Conservation (phyloP, 2,329 filamentous ascomycete species). For the Phoma herbarum region DNA sequence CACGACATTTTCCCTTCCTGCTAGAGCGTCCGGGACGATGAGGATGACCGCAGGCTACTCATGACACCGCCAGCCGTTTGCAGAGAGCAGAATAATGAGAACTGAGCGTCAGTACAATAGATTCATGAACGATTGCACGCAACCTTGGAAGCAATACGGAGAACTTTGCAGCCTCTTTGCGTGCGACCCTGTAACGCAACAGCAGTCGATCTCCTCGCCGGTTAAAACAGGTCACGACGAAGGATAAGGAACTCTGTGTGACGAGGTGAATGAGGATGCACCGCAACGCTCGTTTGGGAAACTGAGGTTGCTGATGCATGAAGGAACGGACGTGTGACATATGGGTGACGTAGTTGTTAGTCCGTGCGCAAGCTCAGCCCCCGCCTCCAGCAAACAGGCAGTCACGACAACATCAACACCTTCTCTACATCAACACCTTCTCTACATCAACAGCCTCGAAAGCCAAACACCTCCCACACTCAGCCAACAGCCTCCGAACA, state of each 20-base stretch:
- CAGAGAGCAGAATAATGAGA: not conserved
- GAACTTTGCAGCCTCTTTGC: not conserved
- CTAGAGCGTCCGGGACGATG: not conserved
- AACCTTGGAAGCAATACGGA: not conserved
- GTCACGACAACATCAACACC: slow-evolving; percentile 7
- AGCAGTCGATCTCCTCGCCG: not conserved
- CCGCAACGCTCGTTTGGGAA: not conserved
- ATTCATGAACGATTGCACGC: not conserved
- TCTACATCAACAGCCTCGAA: not conserved
- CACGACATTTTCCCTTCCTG: not conserved
- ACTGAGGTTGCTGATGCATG: slow-evolving; percentile 6
- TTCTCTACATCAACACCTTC: not conserved
- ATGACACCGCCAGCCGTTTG: not conserved
- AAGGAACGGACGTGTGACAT: slow-evolving; percentile 7
- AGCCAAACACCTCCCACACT: not conserved
- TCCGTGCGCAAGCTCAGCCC: slow-evolving; percentile 4
- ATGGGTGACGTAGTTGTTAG: slow-evolving; percentile 17
- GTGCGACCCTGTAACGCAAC: not conserved
- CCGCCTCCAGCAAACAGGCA: slow-evolving; percentile 15
- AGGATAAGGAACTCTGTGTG: not conserved
- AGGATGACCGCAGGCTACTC: too few relatives aligned
- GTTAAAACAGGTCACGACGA: not conserved
- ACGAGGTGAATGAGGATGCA: not conserved
- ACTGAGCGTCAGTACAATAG: not conserved
- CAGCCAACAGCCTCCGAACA: not conserved